Base-by-base conservation (phyloP, 202 grass and related monocot species). In the Musa balbisiana region DNA sequence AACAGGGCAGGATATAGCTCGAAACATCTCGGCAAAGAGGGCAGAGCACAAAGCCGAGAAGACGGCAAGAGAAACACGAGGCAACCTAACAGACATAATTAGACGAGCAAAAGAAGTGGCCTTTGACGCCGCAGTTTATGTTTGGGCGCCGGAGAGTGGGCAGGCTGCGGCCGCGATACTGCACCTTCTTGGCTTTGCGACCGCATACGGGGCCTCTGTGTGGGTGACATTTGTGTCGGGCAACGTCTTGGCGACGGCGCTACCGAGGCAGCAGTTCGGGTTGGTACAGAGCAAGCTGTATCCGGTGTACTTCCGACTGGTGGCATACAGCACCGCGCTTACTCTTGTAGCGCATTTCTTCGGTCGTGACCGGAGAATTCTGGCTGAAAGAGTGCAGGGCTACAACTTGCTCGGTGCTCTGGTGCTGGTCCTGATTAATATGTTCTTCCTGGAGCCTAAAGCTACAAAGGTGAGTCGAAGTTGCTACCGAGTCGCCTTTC, bases 141-240 rank as follows among this genome's bases (percentile, higher is more conserved):
- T 84, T 1, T 62, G 85, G 52, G 64, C 88, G 12, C 25, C 22
- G 60, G 80, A 79, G 60, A 82, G 81, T 0, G 82, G 70, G n/a
- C 84, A 79, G 74, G 73, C 81, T 0, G 72, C 76, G 23, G 88
- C 72, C 62, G 84, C 81, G 9, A 81, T 89, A 49, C 73, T 84
- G 21, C 94, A 93, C 58, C 73, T 93, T 8, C 76, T 93, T 4
- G 94, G 86, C 1, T 81, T 93, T 62, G 83, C 88, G 21, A 56
- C 51, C 11, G 88, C 90, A 1, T 97, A 89, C 73, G 90, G 94
- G 22, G 27, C 88, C 9, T 76, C 71, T 55, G 79, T 97, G 53
- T 97, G 93, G 94, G 88, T 93, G 20, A 97, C 94, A 49, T 97
- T 97, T 79, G 60, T 88, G 15, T 91, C 90, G 15, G 91, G 88